Evolutionary conservation across 495 filamentous ascomycete genomes (phyloP).

Genomic region (Cenococcum geophilum): DNA sequence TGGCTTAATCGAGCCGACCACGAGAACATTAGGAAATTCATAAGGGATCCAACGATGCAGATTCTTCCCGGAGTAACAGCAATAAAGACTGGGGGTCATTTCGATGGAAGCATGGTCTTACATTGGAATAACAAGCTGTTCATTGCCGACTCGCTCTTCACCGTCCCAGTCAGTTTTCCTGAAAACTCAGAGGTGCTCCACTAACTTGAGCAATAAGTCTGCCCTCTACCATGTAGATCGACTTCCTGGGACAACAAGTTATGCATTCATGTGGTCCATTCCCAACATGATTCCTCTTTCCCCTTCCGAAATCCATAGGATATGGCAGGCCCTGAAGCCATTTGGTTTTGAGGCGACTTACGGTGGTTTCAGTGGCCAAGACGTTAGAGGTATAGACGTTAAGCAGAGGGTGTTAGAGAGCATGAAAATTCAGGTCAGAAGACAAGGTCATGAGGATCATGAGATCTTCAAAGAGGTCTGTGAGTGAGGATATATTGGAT

Average conservation of each 20-base stretch:
- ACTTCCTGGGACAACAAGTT: conserved; percentile 53
- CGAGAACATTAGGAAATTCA: conserved; percentile 39
- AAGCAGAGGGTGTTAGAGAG: conserved; percentile 65
- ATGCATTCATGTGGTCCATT: conserved; percentile 71
- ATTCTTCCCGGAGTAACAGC: conserved; percentile 51
- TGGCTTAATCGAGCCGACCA: conserved; percentile 50
- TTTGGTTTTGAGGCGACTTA: conserved; percentile 59
- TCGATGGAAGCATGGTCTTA: conserved; percentile 61
- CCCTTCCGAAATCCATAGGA: conserved; percentile 48
- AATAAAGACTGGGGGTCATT: conserved; percentile 68
- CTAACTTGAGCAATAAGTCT: conserved; percentile 27
- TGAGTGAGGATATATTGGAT: no score
- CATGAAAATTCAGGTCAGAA: conserved; percentile 58
- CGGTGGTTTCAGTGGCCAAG: conserved; percentile 57
- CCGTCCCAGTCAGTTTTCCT: conserved; percentile 49
- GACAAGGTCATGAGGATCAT: conserved; percentile 21
- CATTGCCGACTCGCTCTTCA: conserved; percentile 66
- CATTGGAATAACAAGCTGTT: conserved; percentile 54
- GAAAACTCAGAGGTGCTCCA: conserved; percentile 1
- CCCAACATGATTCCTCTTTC: conserved; percentile 73
- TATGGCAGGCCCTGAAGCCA: conserved; percentile 49
- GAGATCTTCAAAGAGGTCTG: neutral
- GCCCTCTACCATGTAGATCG: conserved; percentile 42
- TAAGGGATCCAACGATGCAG: conserved; percentile 39
- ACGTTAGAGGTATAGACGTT: conserved; percentile 51